phyloP scores from a whole-genome alignment of 495 filamentous ascomycete genomes.

The Trichodelitschia bisporula region DNA sequence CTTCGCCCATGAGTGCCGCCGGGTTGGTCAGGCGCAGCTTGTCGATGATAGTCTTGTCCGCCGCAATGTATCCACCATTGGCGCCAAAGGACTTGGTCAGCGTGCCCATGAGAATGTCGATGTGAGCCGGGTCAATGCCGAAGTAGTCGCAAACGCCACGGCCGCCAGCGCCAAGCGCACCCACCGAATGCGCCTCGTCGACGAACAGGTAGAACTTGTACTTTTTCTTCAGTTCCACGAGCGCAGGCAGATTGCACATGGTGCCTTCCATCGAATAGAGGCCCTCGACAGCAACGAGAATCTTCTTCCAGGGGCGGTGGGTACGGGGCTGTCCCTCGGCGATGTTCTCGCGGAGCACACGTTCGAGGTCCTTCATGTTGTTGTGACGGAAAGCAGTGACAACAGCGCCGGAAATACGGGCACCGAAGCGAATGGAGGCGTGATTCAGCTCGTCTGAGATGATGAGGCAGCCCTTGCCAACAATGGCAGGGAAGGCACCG shows the following conservation, averaged over 20 bases:
- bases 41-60: conserved; percentile 73
- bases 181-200: conserved; percentile 92
- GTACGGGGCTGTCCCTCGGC: conserved; percentile 91
- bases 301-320: conserved; percentile 96
- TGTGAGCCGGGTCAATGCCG: conserved; percentile 58
- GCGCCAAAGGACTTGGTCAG: conserved; percentile 96
- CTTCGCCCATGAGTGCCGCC: conserved; percentile 67
- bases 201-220: conserved; percentile 95
- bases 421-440: conserved; percentile 84
- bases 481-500: conserved; percentile 67
- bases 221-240: conserved; percentile 64
- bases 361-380: conserved; percentile 71
- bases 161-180: conserved; percentile 68
- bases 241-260: conserved; percentile 82
- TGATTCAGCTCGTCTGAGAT: conserved; percentile 97
- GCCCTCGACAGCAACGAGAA: conserved; percentile 85
- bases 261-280: conserved; percentile 98
- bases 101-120: conserved; percentile 96
- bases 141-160: conserved; percentile 96
- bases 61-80: conserved; percentile 90
- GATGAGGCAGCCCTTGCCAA: conserved; percentile 75
- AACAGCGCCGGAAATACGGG: conserved; percentile 79
- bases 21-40: conserved; percentile 71
- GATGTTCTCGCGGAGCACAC: conserved; percentile 66
- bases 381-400: conserved; percentile 96